Conservation (phyloP, 441 rosid species). For the Populus trichocarpa region DNA sequence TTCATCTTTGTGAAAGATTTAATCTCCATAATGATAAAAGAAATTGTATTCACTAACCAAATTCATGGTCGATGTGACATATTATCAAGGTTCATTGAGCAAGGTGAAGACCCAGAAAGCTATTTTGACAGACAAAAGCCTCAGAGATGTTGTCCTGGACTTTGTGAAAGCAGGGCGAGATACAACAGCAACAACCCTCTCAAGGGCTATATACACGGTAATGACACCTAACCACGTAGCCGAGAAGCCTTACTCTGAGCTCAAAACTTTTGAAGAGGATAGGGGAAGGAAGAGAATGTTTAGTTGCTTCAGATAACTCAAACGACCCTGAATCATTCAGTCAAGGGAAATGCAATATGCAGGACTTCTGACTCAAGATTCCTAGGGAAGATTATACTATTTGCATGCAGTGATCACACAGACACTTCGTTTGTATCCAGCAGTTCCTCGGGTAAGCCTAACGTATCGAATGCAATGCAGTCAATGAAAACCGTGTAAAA, state of each 20-base stretch:
- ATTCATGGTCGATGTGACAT: slow-evolving; percentile 36
- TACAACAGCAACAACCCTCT: slow-evolving; percentile 93
- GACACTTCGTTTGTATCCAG: slow-evolving; percentile 86
- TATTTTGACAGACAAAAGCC: slow-evolving; percentile 70
- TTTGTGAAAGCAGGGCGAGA: slow-evolving; percentile 94
- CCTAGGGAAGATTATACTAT: slow-evolving; percentile 66
- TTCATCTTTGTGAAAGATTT: background rate
- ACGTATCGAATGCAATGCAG: background rate
- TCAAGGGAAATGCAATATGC: slow-evolving; percentile 53
- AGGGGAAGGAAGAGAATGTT: slow-evolving; percentile 52
- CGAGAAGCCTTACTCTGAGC: slow-evolving; percentile 65
- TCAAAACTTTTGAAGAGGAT: slow-evolving; percentile 55
- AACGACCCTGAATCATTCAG: slow-evolving; percentile 48
- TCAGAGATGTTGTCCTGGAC: slow-evolving; percentile 85
- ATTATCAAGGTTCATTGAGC: slow-evolving; percentile 75
- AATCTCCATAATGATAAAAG: background rate
- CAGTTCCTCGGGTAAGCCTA: slow-evolving; percentile 78
- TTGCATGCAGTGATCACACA: slow-evolving; percentile 89
- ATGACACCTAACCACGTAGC: slow-evolving; percentile 62
- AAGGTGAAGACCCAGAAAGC: slow-evolving; percentile 66
- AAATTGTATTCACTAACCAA: background rate
- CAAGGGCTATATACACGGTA: slow-evolving; percentile 86
- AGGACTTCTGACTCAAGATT: slow-evolving; percentile 64
- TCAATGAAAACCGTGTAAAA: background rate
- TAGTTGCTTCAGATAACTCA: slow-evolving; percentile 33